Percentiles rank a stretch among this genome's conserved stretches.
phyloP scores from a whole-genome alignment of 352 stramenopile genomes.

The Phytopythium sindhum region DNA sequence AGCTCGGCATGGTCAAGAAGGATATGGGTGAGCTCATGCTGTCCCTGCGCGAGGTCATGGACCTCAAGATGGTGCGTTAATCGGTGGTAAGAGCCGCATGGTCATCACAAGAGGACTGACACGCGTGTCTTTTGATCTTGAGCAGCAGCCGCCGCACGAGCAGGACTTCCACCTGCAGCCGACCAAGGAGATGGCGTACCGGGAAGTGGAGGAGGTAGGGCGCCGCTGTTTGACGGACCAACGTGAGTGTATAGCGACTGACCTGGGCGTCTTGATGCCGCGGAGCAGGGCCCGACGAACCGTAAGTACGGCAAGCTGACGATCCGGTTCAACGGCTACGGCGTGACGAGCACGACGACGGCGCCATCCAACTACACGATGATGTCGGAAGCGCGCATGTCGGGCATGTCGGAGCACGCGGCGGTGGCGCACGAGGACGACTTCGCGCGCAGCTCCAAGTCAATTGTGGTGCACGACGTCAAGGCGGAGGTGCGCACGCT shows the following conservation, averaged over 20 bases:
- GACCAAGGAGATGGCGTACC: slow-evolving; percentile 53
- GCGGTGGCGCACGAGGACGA: slow-evolving; percentile 70
- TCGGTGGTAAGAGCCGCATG: too few relatives aligned
- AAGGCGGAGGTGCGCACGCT: slow-evolving; percentile 59
- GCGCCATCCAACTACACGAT: slow-evolving; percentile 49
- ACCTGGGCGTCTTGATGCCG: background rate
- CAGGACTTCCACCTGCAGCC: slow-evolving; percentile 55
- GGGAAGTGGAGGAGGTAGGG: slow-evolving; percentile 45
- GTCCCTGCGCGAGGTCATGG: slow-evolving; percentile 62
- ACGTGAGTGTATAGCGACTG: too few relatives aligned
- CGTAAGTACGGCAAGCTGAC: slow-evolving; percentile 67
- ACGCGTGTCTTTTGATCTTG: background rate
- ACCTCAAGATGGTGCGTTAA: slow-evolving; percentile 65
- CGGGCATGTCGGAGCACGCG: slow-evolving; percentile 37
- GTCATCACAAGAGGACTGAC: too few relatives aligned
- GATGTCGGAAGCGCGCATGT: slow-evolving; percentile 45
- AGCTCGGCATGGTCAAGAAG: slow-evolving; percentile 68
- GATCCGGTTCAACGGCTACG: slow-evolving; percentile 68
- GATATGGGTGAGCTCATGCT: slow-evolving; percentile 69
- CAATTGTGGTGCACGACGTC: slow-evolving; percentile 47
- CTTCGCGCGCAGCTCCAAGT: slow-evolving; percentile 43
- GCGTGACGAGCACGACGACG: slow-evolving; percentile 25
- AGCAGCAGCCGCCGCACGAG: slow-evolving; percentile 53
- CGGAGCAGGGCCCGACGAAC: slow-evolving; percentile 37
- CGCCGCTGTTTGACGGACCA: too few relatives aligned